These are phyloP conservation scores for Aspergillus nanangensis DNA, from an alignment of 495 filamentous ascomycete species.

Conservation along the genomic window DNA sequence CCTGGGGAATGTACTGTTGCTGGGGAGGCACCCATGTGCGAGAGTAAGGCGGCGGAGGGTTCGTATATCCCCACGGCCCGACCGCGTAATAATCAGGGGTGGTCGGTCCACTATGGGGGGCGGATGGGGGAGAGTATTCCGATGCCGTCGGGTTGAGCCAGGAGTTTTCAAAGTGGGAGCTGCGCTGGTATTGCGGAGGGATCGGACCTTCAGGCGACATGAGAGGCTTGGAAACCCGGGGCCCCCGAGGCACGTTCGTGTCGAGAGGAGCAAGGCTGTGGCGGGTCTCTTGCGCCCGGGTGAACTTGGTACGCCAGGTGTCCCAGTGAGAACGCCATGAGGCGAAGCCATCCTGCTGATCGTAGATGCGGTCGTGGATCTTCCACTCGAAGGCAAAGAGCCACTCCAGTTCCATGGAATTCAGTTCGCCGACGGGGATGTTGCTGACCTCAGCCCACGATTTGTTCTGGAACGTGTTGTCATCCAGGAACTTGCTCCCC, in stretches of 20 bases:
- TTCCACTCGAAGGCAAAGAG: constrained; percentile 78
- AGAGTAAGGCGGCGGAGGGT: constrained; percentile 44
- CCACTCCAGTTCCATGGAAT: constrained; percentile 90
- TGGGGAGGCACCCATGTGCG: constrained; percentile 38
- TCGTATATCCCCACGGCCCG: constrained; percentile 54
- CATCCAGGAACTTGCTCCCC: constrained; percentile 96
- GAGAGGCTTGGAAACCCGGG: constrained; percentile 39
- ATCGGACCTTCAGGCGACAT: constrained; percentile 47
- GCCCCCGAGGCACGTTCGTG: constrained; percentile 53
- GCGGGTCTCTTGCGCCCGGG: constrained; percentile 47
- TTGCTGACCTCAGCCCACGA: constrained; percentile 98
- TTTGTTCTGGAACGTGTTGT: constrained; percentile 99
- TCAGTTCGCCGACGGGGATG: constrained; percentile 82
- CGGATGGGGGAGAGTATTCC: constrained; percentile 65
- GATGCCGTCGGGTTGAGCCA: constrained; percentile 47
- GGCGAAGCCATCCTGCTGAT: constrained; percentile 71
- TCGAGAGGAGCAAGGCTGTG: constrained; percentile 67
- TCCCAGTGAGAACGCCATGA: constrained; percentile 85
- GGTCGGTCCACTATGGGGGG: constrained; percentile 61
- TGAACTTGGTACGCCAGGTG: constrained; percentile 64
- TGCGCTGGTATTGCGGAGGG: constrained; percentile 49
- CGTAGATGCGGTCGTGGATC: constrained; percentile 81
- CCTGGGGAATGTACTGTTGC: constrained; percentile 45
- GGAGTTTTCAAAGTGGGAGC: constrained; percentile 46
- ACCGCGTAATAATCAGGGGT: constrained; percentile 55